Conservation (phyloP, 768 basidiomycete genomes). For the Termitomyces sp. region DNA sequence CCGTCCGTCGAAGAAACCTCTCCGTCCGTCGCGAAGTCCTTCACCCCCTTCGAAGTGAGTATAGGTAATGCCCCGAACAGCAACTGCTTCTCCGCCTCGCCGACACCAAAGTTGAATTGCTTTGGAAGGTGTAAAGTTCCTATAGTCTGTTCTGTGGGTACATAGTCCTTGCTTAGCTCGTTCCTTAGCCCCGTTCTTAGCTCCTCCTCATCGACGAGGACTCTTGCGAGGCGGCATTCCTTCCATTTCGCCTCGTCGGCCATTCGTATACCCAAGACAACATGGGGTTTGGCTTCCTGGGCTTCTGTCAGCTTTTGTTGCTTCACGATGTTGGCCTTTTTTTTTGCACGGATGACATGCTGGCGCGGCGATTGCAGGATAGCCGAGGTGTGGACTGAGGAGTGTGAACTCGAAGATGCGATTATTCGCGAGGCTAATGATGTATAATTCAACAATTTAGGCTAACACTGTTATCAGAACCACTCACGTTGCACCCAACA, state of each 20-base stretch:
- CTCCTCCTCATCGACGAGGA: slow-evolving; percentile 53
- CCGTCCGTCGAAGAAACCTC: slow-evolving; percentile 16
- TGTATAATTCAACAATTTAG: neutral
- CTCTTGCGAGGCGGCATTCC: slow-evolving; percentile 57
- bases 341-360: slow-evolving; percentile 29
- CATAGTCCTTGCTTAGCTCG: too few species aligned
- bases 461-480: neutral
- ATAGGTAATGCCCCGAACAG: slow-evolving; percentile 66
- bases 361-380: slow-evolving; percentile 26
- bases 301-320: slow-evolving; percentile 36
- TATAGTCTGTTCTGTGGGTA: slow-evolving; percentile 23
- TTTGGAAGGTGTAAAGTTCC: slow-evolving; percentile 43
- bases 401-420: slow-evolving; percentile 28
- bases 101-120: slow-evolving; percentile 63
- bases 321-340: slow-evolving; percentile 40
- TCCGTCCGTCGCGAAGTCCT: slow-evolving; percentile 1
- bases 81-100: slow-evolving; percentile 46
- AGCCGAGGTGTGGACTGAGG: slow-evolving; percentile 45
- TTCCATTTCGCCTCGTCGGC: slow-evolving; percentile 66
- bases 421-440: slow-evolving; percentile 29
- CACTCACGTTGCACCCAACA: slow-evolving; percentile 24
- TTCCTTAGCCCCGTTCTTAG: slow-evolving; percentile 26
- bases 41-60: slow-evolving; percentile 31
- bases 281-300: slow-evolving; percentile 46
- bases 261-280: slow-evolving; percentile 68